phyloP scores from a whole-genome alignment of 805 yeast genomes.

The Yarrowia keelungensis region DNA sequence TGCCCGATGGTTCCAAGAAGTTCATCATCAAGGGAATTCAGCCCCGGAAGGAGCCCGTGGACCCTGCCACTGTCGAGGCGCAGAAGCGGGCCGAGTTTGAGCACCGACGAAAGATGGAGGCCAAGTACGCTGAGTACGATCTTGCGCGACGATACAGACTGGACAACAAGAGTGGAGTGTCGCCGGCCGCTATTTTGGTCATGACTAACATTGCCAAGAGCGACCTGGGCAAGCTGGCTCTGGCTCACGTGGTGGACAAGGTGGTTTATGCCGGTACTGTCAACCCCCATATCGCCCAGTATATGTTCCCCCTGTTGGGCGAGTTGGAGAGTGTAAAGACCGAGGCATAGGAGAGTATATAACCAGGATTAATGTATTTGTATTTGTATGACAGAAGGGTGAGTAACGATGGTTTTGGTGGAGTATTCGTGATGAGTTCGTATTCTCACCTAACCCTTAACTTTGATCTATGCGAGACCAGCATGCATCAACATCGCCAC shows the following conservation, averaged over 20 bases:
- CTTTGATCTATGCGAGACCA: slow-evolving; percentile 28
- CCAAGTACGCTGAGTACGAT: slow-evolving; percentile 22
- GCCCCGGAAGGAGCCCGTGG: slow-evolving; percentile 64
- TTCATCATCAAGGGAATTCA: slow-evolving; percentile 94
- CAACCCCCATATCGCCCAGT: slow-evolving; percentile 37
- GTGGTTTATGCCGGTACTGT: slow-evolving; percentile 32
- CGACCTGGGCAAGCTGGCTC: slow-evolving; percentile 16
- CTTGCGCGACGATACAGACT: slow-evolving; percentile 30
- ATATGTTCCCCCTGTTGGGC: slow-evolving; percentile 37
- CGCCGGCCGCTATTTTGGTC: slow-evolving; percentile 38
- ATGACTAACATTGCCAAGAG: slow-evolving; percentile 37
- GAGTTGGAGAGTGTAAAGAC: slow-evolving; percentile 30
- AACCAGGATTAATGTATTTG: slow-evolving; percentile 38
- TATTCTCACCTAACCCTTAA: slow-evolving; percentile 20
- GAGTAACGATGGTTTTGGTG: background rate
- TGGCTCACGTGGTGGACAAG: slow-evolving; percentile 18
- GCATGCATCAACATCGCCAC: slow-evolving; percentile 2
- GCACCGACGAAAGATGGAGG: slow-evolving; percentile 22
- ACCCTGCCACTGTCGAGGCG: slow-evolving; percentile 43
- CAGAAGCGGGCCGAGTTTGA: slow-evolving; percentile 36
- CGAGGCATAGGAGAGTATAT: slow-evolving; percentile 14
- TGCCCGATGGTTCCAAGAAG: slow-evolving; percentile 69
- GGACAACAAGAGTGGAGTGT: slow-evolving; percentile 36
- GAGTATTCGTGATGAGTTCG: background rate
- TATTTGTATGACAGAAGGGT: slow-evolving; percentile 2